These are phyloP conservation scores for Acanthamoeba sp. DNA, from an alignment of 208 protist species.

Conservation along the genomic window DNA sequence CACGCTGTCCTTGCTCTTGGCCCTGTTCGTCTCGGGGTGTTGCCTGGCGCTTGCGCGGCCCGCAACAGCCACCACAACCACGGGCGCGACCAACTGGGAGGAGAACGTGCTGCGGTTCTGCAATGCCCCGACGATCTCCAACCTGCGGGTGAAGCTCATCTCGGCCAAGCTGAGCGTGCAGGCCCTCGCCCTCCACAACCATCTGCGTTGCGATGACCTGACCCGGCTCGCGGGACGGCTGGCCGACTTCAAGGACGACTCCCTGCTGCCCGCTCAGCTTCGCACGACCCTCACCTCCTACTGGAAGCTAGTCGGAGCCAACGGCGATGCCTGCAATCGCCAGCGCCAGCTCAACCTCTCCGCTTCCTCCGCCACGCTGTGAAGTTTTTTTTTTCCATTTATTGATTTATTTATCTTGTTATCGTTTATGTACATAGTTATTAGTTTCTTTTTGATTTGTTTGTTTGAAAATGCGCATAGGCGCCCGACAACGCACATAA, in stretches of 20 bases:
- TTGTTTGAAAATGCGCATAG: too few species aligned
- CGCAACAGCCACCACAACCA: background rate
- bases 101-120: constrained; percentile 31
- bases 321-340: constrained; percentile 12
- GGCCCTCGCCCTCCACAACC: constrained; percentile 46
- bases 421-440: too few species aligned
- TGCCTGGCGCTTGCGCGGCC: background rate
- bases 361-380: background rate
- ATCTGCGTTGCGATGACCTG: constrained; percentile 10
- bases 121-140: constrained; percentile 17
- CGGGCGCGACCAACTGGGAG: background rate
- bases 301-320: constrained; percentile 34
- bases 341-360: constrained; percentile 9
- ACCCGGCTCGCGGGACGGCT: background rate
- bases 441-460: background rate
- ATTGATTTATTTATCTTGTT: background rate
- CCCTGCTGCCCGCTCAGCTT: background rate
- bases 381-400: background rate
- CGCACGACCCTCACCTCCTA: constrained; percentile 30
- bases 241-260: constrained; percentile 42
- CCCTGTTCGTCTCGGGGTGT: background rate
- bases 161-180: constrained; percentile 44
- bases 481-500: too few species aligned
- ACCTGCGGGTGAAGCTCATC: constrained; percentile 56
- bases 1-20: background rate